phyloP scores from a whole-genome alignment of 768 basidiomycete species.

The Leccinum truebloodii region DNA sequence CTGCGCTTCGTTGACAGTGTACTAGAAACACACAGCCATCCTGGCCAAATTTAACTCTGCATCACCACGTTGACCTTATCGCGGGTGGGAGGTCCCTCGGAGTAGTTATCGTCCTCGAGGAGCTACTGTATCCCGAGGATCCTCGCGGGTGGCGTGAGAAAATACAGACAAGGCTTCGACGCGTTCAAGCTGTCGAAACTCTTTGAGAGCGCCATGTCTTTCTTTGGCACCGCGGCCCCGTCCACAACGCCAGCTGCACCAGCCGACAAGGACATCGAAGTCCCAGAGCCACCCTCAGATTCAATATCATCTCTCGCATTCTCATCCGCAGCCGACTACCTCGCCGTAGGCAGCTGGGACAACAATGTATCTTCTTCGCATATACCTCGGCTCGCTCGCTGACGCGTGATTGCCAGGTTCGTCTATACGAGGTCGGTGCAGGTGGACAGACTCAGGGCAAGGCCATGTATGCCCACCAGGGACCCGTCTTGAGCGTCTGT shows the following conservation, averaged over 20 bases:
- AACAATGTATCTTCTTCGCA: constrained; percentile 60
- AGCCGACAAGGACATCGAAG: constrained; percentile 77
- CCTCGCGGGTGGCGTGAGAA: constrained; percentile 27
- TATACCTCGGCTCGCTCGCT: not conserved
- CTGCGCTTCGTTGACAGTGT: not conserved
- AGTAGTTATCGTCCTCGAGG: too few relatives aligned
- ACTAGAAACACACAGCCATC: not conserved
- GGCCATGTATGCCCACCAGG: constrained; percentile 89
- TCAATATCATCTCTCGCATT: constrained; percentile 86
- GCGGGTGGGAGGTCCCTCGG: too few relatives aligned
- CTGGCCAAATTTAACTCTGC: not conserved
- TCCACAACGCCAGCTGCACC: constrained; percentile 39
- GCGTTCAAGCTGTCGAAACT: not conserved
- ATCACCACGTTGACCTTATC: not conserved
- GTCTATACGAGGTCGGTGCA: constrained; percentile 86
- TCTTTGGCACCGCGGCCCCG: constrained; percentile 39
- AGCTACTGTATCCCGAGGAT: too few relatives aligned
- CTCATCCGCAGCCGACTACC: constrained; percentile 81
- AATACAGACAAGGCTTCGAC: not conserved
- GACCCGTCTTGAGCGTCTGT: constrained; percentile 81
- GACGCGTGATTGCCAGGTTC: constrained; percentile 54
- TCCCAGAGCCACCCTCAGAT: constrained; percentile 79
- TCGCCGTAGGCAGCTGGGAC: constrained; percentile 94
- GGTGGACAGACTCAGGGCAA: constrained; percentile 83
- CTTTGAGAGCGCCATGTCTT: constrained; percentile 37